Evolutionary conservation across 345 rosid species (phyloP).

Genomic region (Turnera subulata): DNA sequence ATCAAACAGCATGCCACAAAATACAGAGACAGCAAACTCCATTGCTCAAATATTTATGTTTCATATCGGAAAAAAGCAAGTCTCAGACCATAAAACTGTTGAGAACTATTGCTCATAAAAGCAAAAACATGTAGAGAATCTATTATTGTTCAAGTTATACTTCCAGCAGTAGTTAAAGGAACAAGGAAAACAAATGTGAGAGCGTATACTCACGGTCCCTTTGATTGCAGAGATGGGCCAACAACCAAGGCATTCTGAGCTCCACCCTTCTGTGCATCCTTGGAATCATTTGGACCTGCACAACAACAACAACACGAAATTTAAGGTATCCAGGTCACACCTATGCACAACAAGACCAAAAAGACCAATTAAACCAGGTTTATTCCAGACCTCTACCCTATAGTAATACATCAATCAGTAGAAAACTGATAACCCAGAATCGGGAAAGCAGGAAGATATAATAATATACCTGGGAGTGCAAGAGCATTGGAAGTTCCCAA

Average conservation of each 20-base stretch:
- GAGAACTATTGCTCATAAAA: too few relatives aligned
- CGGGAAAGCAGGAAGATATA: not conserved
- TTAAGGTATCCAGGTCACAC: too few relatives aligned
- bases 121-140: too few relatives aligned
- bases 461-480: slow-evolving; percentile 62
- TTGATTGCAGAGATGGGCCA: slow-evolving; percentile 79
- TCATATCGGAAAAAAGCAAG: too few relatives aligned
- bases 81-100: too few relatives aligned
- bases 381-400: not conserved
- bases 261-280: slow-evolving; percentile 43
- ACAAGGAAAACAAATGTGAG: not conserved
- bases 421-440: not conserved
- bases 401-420: not conserved
- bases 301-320: not conserved
- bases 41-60: too few relatives aligned
- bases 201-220: slow-evolving; percentile 44
- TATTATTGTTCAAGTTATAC: not conserved
- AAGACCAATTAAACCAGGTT: not conserved
- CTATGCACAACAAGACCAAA: not conserved
- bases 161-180: not conserved
- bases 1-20: slow-evolving; percentile 16
- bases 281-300: slow-evolving; percentile 66
- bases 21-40: too few relatives aligned
- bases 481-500: slow-evolving; percentile 50
- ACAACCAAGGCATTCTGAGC: slow-evolving; percentile 62